Evolutionary conservation across 306 rosid genomes (phyloP), one percentile per base, ranked within the genome.

Genomic region (Quercus mongolica): DNA sequence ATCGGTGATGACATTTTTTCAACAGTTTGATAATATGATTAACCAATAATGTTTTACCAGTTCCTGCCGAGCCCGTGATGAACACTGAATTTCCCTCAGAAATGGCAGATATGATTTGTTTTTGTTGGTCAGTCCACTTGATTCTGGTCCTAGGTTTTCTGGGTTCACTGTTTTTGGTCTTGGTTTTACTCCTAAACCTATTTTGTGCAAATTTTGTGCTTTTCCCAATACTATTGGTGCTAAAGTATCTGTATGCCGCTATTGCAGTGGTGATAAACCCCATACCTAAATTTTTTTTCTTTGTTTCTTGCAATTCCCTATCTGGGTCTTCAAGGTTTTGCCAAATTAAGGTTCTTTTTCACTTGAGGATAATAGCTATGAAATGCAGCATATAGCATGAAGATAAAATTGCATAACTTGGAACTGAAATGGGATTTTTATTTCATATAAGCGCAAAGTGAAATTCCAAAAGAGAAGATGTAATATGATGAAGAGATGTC

Each of bases 61-160:
- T 85, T 57, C 91, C 91, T 15, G 91, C 91, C 0, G 93, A 83
- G 64, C 91, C 91, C 11, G 91, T 81, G 76, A 89, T 79, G 88
- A 87, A 89, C 76, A 85, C 89, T 10, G 87, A 87, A 21, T 56
- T 77, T 0, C 86, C 86, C 56, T 59, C 70, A 18, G 65, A 38
- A 52, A 89, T 58, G 59, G 87, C 82, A 31, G 82, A 83, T 61
- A 87, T 71, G 35, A 87, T 58, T 65, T 79, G 54, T 69, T 71
- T 83, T 74, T 83, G 91, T 64, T 87, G 75, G 35, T 89, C 84
- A 49, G 85, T 87, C 93, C 93, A 87, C 61, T 83, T 23, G 63
- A 73, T 63, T 71, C n/a, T 74, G 9, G 67, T 7, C 76, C 69
- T 31, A 18, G 57, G 20, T 19, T 74, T 57, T 49, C 35, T 54